A percentile compares a stretch with the other conserved stretches of the same genome.
phyloP scores from a whole-genome alignment of 306 rosid species.

The Rubus parviflorus region DNA sequence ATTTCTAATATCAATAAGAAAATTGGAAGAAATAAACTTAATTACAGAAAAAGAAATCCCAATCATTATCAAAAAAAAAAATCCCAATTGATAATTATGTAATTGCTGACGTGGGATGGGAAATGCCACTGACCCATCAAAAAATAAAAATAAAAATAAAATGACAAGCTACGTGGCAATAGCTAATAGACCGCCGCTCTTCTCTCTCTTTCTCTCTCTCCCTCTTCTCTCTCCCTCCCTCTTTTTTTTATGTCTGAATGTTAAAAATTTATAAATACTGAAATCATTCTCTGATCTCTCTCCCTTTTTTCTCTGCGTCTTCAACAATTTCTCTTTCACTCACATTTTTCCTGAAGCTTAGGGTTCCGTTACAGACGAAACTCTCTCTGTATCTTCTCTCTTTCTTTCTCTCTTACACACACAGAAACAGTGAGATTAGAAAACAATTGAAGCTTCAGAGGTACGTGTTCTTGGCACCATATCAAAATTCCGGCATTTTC shows the following conservation, averaged over 20 bases:
- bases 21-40: not conserved
- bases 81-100: not conserved
- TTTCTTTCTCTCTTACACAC: not conserved
- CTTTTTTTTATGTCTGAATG: not conserved
- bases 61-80: not conserved
- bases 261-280: not conserved
- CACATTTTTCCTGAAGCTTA: slow-evolving; percentile 28
- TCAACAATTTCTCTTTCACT: slow-evolving; percentile 22
- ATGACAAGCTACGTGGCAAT: slow-evolving; percentile 34
- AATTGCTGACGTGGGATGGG: slow-evolving; percentile 19
- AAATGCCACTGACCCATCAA: not conserved
- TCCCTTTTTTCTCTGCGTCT: slow-evolving; percentile 26
- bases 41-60: not conserved
- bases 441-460: slow-evolving; percentile 35
- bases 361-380: slow-evolving; percentile 33
- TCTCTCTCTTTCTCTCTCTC: slow-evolving; percentile 16
- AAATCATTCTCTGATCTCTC: slow-evolving; percentile 18
- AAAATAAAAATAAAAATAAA: not conserved
- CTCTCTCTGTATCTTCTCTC: not conserved
- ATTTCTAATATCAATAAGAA: no score
- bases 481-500: slow-evolving; percentile 32
- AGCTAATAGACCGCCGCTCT: slow-evolving; percentile 27
- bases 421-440: not conserved
- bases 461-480: slow-evolving; percentile 45
- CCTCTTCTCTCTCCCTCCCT: slow-evolving; percentile 15